A percentile compares a stretch with the other conserved stretches of the same genome.
Evolutionary conservation across 345 rosid species (phyloP).

Genomic region (Eucalyptus grandis): DNA sequence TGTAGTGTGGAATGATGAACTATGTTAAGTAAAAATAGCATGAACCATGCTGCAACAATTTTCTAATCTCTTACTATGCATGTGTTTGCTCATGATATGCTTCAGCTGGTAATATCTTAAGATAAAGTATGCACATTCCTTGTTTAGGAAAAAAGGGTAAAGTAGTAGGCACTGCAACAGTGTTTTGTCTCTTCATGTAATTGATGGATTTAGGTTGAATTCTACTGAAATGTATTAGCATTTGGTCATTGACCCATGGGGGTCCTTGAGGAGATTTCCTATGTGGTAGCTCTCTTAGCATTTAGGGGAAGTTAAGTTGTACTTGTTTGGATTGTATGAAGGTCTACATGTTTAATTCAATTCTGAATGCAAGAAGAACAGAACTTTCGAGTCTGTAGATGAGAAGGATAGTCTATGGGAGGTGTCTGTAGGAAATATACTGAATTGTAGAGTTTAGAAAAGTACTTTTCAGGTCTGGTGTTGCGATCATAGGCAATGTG

Average conservation of each 20-base stretch:
- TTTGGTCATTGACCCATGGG: background rate
- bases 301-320: background rate
- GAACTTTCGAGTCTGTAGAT: background rate
- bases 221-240: background rate
- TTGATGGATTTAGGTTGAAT: background rate
- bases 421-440: background rate
- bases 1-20: background rate
- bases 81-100: background rate
- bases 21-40: background rate
- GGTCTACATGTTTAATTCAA: background rate
- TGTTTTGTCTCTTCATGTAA: background rate
- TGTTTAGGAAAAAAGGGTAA: background rate
- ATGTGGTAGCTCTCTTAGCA: background rate
- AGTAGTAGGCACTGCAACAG: background rate
- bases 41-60: background rate
- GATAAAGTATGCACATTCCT: background rate
- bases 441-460: background rate
- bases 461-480: background rate
- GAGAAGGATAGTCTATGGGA: background rate
- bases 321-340: background rate
- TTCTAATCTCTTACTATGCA: background rate
- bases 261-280: background rate
- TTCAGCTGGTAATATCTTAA: background rate
- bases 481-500: background rate
- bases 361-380: background rate